phyloP scores from a whole-genome alignment of 2,329 filamentous ascomycete species.

The Fusarium gaditjirri region DNA sequence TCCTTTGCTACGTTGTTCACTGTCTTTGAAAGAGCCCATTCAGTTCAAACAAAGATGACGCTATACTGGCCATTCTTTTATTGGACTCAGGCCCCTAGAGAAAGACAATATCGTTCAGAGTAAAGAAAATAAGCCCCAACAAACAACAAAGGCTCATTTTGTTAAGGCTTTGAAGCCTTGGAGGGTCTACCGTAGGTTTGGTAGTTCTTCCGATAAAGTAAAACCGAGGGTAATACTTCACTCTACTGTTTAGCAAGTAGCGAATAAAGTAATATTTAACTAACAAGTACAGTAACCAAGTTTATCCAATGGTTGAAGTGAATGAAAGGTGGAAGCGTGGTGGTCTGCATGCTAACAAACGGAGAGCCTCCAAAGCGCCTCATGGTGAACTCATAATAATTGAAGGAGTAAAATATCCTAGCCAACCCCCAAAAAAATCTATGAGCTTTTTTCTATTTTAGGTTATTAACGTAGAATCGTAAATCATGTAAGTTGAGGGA shows the following conservation, averaged over 20 bases:
- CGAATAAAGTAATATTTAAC: too few relatives aligned
- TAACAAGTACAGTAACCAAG: background rate
- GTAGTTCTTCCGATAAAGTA: background rate
- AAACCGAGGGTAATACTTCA: background rate
- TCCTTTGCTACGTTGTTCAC: background rate
- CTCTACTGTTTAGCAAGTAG: background rate
- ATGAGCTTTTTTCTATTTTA: slow-evolving; percentile 22
- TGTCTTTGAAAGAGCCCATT: background rate
- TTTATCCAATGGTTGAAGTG: background rate
- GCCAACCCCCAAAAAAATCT: background rate
- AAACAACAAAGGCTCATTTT: background rate
- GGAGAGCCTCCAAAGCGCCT: background rate
- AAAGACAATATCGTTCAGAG: background rate
- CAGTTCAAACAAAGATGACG: background rate
- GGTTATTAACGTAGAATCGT: slow-evolving; percentile 10
- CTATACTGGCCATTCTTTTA: background rate
- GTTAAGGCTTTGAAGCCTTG: background rate
- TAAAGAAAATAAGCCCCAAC: too few relatives aligned
- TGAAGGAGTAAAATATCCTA: background rate
- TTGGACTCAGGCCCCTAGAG: background rate
- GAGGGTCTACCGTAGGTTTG: background rate
- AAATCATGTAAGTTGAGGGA: slow-evolving; percentile 6
- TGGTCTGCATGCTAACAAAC: background rate
- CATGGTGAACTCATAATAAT: background rate
- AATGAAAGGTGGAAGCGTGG: background rate